These are phyloP conservation scores for Colletotrichum orbiculare DNA, from an alignment of 2,329 filamentous ascomycete genomes.

Conservation along the genomic window DNA sequence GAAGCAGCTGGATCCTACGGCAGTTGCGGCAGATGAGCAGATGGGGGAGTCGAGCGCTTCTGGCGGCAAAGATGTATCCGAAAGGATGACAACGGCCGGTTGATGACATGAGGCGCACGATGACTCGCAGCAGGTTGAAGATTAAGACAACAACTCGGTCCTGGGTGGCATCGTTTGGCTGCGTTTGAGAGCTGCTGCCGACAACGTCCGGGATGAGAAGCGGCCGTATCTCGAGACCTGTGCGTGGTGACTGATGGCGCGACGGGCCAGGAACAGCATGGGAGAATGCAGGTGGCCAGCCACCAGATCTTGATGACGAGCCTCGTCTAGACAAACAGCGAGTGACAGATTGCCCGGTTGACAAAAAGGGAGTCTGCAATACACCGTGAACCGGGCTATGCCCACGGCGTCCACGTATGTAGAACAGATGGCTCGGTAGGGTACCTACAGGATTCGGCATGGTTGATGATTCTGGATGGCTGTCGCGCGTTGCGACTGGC, in stretches of 20 bases:
- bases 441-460: not conserved
- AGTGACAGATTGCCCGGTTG: constrained; percentile 9
- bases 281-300: no score
- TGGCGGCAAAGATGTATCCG: constrained; percentile 3
- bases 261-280: no score
- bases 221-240: no score
- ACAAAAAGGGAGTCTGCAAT: constrained; percentile 24
- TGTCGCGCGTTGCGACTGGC: constrained; percentile 19
- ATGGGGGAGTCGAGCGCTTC: constrained; percentile 6
- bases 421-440: not conserved
- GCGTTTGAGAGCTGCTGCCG: not conserved
- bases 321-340: constrained; percentile 9
- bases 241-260: no score
- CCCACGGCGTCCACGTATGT: not conserved
- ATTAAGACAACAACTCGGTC: not conserved
- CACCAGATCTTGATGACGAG: no score
- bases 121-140: constrained; percentile 18
- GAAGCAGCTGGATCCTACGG: not conserved
- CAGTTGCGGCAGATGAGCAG: not conserved
- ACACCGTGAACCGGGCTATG: constrained; percentile 32
- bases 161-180: not conserved
- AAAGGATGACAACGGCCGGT: not conserved
- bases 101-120: constrained; percentile 11
- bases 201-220: not conserved
- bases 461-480: constrained; percentile 1